Evolutionary conservation across 1,284 basidiomycete species (phyloP).

Genomic region (Ustilago esculenta): DNA sequence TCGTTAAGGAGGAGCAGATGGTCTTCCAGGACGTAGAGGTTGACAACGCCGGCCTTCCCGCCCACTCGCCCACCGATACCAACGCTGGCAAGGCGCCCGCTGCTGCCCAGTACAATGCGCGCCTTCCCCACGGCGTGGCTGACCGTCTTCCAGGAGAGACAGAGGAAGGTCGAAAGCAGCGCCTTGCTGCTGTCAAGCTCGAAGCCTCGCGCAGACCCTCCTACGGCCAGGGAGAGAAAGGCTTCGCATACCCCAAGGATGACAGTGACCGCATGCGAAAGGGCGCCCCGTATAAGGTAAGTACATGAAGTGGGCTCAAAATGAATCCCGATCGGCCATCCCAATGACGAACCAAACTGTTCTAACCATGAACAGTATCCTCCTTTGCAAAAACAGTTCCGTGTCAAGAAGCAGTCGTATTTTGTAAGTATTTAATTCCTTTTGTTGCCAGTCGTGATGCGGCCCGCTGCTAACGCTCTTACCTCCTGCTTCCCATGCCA

Average conservation of each 20-base stretch:
- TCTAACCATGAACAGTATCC: conserved; percentile 58
- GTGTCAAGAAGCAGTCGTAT: conserved; percentile 60
- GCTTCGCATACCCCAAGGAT: conserved; percentile 58
- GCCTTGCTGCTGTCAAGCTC: conserved; percentile 53
- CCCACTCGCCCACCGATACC: conserved; percentile 42
- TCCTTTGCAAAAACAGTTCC: conserved; percentile 57
- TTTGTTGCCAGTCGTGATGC: not conserved
- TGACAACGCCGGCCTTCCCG: conserved; percentile 51
- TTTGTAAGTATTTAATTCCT: conserved; percentile 43
- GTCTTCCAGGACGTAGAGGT: conserved; percentile 45
- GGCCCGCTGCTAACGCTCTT: not conserved
- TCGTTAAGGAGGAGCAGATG: conserved; percentile 62
- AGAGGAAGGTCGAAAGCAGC: conserved; percentile 53
- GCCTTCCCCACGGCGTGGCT: conserved; percentile 42
- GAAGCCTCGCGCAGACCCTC: conserved; percentile 54
- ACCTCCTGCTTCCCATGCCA: not conserved
- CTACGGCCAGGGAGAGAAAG: conserved; percentile 52
- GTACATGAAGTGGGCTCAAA: not conserved
- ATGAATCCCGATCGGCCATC: not conserved
- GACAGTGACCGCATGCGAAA: conserved; percentile 59
- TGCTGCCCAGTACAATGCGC: conserved; percentile 16
- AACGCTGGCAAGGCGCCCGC: conserved; percentile 13
- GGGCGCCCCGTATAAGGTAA: conserved; percentile 61
- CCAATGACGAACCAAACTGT: conserved; percentile 32
- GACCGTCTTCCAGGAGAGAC: conserved; percentile 61